A percentile compares a stretch with the other conserved stretches of the same genome.
phyloP scores from a whole-genome alignment of 257 asterid genomes.

The Gentiana macrophylla region DNA sequence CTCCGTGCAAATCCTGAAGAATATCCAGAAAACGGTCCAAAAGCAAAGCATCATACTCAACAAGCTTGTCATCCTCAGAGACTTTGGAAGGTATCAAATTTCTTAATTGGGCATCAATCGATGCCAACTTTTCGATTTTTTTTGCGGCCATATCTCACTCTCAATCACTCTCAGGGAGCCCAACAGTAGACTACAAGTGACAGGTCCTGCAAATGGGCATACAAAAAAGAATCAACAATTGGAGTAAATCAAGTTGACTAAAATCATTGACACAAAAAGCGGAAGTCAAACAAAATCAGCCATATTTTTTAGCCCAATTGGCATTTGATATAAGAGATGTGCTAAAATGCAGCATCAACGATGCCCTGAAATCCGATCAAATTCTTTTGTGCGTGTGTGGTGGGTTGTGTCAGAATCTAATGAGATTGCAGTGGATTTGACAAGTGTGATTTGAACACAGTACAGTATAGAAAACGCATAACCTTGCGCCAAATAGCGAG shows the following conservation, averaged over 20 bases:
- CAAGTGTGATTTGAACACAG: too few relatives aligned
- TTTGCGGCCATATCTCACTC: conserved; percentile 21
- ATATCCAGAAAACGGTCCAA: conserved; percentile 40
- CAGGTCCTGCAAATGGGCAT: conserved; percentile 15
- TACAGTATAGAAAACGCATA: too few relatives aligned
- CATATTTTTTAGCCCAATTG: neutral
- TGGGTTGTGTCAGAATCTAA: too few relatives aligned
- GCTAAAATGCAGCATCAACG: neutral
- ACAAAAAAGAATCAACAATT: conserved; percentile 9
- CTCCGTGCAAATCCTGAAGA: conserved; percentile 43
- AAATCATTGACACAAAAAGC: neutral
- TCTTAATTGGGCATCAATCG: conserved; percentile 44
- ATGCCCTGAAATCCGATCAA: neutral
- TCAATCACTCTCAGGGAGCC: conserved; percentile 5
- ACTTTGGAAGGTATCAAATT: conserved; percentile 33
- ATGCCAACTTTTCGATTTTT: conserved; percentile 37
- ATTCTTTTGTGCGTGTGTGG: too few relatives aligned
- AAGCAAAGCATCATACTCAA: conserved; percentile 47
- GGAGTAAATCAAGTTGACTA: conserved; percentile 10
- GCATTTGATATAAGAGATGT: neutral
- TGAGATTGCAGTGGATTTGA: too few relatives aligned
- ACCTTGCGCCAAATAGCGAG: too few relatives aligned
- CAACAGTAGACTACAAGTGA: neutral
- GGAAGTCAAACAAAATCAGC: conserved; percentile 1
- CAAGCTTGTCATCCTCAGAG: conserved; percentile 44